Percentiles rank a stretch among this genome's conserved stretches.
Conservation (phyloP, 805 yeast species). For the Saccharomyces paradoxus region DNA sequence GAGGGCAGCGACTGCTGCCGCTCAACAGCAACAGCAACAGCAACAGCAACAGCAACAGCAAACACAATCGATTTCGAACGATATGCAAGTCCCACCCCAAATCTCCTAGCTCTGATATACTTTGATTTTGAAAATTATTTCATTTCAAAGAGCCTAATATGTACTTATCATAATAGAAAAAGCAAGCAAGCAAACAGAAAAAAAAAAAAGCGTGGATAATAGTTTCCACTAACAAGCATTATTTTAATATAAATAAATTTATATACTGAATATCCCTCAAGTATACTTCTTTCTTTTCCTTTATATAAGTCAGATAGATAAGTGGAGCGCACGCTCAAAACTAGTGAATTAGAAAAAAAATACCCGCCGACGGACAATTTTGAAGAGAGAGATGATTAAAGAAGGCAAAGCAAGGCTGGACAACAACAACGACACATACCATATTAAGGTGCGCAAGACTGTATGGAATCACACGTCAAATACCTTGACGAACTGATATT, state of each 20-base stretch:
- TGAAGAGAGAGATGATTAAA: neutral
- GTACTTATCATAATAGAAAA: neutral
- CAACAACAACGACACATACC: neutral
- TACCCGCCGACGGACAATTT: neutral
- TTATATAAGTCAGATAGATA: neutral
- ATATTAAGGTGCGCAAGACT: neutral
- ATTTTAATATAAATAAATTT: neutral
- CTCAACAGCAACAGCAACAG: constrained; percentile 19
- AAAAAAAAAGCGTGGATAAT: neutral
- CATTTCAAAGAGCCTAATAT: neutral
- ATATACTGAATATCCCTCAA: neutral
- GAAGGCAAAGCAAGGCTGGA: neutral
- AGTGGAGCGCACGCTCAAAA: neutral
- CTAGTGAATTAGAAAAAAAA: neutral
- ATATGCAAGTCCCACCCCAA: neutral
- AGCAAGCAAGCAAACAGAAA: neutral
- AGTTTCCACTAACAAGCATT: neutral
- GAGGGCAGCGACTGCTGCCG: constrained; percentile 27
- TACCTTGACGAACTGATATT: constrained; percentile 26
- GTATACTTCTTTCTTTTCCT: neutral
- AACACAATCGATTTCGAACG: constrained; percentile 2
- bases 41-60: constrained; percentile 13
- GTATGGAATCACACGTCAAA: constrained; percentile 23
- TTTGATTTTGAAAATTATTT: too few species aligned
- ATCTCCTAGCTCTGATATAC: neutral